phyloP scores from a whole-genome alignment of 1,284 basidiomycete species.

The Cryptococcus wingfieldii region DNA sequence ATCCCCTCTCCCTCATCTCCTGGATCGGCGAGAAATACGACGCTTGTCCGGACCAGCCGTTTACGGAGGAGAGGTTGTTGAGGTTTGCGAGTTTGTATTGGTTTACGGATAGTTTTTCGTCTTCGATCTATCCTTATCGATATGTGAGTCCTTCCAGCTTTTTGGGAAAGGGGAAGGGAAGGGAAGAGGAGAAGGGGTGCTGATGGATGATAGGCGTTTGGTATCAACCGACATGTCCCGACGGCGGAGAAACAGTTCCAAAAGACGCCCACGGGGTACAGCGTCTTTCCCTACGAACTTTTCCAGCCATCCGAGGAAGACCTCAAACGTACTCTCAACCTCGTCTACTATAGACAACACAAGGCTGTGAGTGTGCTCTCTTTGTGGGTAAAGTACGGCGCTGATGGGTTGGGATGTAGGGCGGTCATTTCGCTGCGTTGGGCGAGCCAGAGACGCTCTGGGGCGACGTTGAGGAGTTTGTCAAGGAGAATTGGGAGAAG shows the following conservation, averaged over 20 bases:
- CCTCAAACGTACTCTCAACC: no score
- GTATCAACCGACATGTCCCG: slow-evolving; percentile 17
- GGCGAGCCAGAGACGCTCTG: slow-evolving; percentile 49
- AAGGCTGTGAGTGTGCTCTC: no score
- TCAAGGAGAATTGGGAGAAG: neutral
- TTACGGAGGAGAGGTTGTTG: slow-evolving; percentile 33
- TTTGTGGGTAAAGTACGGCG: no score
- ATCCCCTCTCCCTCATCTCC: slow-evolving; percentile 45
- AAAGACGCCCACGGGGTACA: no score
- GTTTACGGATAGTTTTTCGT: slow-evolving; percentile 46
- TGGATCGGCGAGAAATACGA: slow-evolving; percentile 51
- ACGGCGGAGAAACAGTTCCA: no score
- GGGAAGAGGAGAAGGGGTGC: no score
- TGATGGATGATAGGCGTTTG: slow-evolving; percentile 7
- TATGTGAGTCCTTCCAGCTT: slow-evolving; percentile 26
- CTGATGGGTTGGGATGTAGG: slow-evolving; percentile 11
- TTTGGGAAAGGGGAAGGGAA: no score
- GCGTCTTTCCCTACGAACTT: no score
- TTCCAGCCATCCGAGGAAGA: no score
- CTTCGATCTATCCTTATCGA: slow-evolving; percentile 49
- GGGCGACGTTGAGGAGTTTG: slow-evolving; percentile 37
- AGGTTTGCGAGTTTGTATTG: slow-evolving; percentile 49
- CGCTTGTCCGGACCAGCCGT: slow-evolving; percentile 45
- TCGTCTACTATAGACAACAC: no score
- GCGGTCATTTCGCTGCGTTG: slow-evolving; percentile 50